A percentile compares a stretch with the other conserved stretches of the same genome.
These are phyloP conservation scores for Wallacemonas rigidus DNA, from an alignment of 208 protist species.

Conservation along the genomic window DNA sequence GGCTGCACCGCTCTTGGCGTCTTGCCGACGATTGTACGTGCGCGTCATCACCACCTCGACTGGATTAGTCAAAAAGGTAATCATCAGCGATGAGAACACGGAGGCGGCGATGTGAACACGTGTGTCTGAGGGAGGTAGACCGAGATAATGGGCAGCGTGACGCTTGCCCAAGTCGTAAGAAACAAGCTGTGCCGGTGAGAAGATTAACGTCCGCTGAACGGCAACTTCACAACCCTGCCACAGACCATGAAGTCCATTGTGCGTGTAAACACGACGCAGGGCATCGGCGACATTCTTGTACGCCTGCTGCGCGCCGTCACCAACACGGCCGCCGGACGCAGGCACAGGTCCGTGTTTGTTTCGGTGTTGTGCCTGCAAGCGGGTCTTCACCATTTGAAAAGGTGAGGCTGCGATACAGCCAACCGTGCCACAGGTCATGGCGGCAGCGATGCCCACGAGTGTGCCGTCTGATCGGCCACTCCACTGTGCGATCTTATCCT, in stretches of 20 bases:
- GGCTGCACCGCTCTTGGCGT: slow-evolving; percentile 4
- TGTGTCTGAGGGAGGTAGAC: slow-evolving; percentile 32
- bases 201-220: slow-evolving; percentile 46
- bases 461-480: not conserved
- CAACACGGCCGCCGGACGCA: too few species aligned
- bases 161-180: slow-evolving; percentile 57
- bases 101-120: slow-evolving; percentile 52
- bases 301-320: slow-evolving; percentile 45
- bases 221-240: slow-evolving; percentile 51
- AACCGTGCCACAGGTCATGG: slow-evolving; percentile 39
- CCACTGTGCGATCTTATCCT: slow-evolving; percentile 23
- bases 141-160: slow-evolving; percentile 12
- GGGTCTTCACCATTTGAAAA: slow-evolving; percentile 73
- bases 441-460: slow-evolving; percentile 18
- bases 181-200: slow-evolving; percentile 47
- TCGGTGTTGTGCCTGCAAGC: slow-evolving; percentile 58
- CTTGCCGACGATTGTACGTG: slow-evolving; percentile 43
- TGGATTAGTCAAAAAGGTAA: slow-evolving; percentile 52
- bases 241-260: slow-evolving; percentile 42
- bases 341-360: too few species aligned
- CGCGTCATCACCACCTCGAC: slow-evolving; percentile 74
- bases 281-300: slow-evolving; percentile 51
- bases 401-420: slow-evolving; percentile 56
- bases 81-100: slow-evolving; percentile 30
- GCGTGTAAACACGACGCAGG: slow-evolving; percentile 34